Evolutionary conservation across 495 filamentous ascomycete genomes (phyloP).

Genomic region (Parachaetomium inaequale): DNA sequence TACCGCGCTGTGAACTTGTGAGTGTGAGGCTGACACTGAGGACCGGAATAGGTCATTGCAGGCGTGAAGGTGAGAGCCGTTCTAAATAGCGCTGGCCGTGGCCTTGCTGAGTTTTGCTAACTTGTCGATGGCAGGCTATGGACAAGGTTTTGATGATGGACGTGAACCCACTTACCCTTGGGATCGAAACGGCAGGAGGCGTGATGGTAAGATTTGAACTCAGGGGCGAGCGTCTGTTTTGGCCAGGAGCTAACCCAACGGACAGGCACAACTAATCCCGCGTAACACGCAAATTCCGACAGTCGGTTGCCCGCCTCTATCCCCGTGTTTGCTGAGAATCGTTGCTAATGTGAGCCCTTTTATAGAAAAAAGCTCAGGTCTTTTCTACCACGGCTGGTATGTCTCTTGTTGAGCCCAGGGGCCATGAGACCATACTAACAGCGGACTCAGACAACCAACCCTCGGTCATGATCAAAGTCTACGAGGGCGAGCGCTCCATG

Average conservation of each 20-base stretch:
- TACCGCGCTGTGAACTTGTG: not conserved
- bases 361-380: slow-evolving; percentile 74
- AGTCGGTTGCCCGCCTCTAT: slow-evolving; percentile 8
- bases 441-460: slow-evolving; percentile 74
- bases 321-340: not conserved
- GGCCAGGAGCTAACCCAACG: not conserved
- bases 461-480: slow-evolving; percentile 88
- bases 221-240: not conserved
- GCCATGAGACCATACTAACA: too few species aligned
- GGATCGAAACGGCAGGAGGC: slow-evolving; percentile 94
- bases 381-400: slow-evolving; percentile 77
- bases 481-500: slow-evolving; percentile 87
- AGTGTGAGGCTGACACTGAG: not conserved
- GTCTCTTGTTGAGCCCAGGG: not conserved
- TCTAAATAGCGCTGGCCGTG: not conserved
- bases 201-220: slow-evolving; percentile 55
- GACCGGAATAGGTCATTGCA: slow-evolving; percentile 34
- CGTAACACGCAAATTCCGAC: slow-evolving; percentile 89
- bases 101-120: not conserved
- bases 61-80: slow-evolving; percentile 3
- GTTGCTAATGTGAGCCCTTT: not conserved
- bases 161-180: slow-evolving; percentile 90
- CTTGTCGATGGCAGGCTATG: slow-evolving; percentile 67
- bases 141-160: slow-evolving; percentile 79
- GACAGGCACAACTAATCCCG: slow-evolving; percentile 75